Evolutionary conservation across 352 stramenopile genomes (phyloP).

Genomic region (Aphanomyces euteiches): DNA sequence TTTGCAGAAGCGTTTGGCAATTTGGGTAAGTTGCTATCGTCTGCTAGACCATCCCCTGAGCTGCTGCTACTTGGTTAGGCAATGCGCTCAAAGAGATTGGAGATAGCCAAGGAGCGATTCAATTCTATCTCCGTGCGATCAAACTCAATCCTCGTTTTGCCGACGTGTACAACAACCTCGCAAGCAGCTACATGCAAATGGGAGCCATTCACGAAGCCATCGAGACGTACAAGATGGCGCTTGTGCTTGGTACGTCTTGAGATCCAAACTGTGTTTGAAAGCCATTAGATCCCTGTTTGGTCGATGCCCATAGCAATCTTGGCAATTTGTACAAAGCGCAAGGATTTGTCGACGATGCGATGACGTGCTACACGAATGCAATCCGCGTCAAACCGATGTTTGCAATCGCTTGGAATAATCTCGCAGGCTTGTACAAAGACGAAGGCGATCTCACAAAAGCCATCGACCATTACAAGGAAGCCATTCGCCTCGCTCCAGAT

Average conservation of each 20-base stretch:
- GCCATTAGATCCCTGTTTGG: conserved; percentile 80
- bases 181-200: conserved; percentile 89
- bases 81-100: conserved; percentile 94
- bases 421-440: conserved; percentile 90
- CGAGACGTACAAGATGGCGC: conserved; percentile 92
- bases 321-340: conserved; percentile 91
- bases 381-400: conserved; percentile 87
- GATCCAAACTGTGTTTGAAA: conserved; percentile 70
- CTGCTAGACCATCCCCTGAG: neutral
- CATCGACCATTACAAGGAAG: conserved; percentile 83
- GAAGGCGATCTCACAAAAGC: conserved; percentile 72
- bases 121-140: conserved; percentile 93
- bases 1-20: conserved; percentile 93
- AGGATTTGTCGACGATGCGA: conserved; percentile 79
- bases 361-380: conserved; percentile 86
- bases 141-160: conserved; percentile 88
- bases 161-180: conserved; percentile 92
- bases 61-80: conserved; percentile 28
- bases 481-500: conserved; percentile 72
- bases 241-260: conserved; percentile 71
- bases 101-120: conserved; percentile 81
- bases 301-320: conserved; percentile 93
- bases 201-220: conserved; percentile 85
- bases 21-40: conserved; percentile 41
- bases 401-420: conserved; percentile 89